These are phyloP conservation scores for Pseudogymnoascus sp. DNA, from an alignment of 2,329 filamentous ascomycete species.

Conservation along the genomic window DNA sequence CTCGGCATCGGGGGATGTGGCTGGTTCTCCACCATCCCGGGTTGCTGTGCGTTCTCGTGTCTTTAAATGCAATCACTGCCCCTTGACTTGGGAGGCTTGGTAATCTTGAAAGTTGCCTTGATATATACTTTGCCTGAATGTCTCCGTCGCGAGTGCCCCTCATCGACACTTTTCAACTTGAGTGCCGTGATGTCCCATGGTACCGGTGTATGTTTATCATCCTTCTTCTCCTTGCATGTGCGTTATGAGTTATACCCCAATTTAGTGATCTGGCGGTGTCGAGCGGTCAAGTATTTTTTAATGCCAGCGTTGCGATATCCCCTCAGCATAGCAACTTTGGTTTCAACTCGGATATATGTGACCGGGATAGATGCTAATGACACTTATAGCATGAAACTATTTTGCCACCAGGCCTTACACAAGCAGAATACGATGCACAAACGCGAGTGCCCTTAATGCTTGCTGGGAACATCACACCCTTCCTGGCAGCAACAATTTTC, in stretches of 20 bases:
- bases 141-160: background rate
- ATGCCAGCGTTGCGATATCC: background rate
- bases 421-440: constrained; percentile 9
- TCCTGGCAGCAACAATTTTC: constrained; percentile 14
- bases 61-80: background rate
- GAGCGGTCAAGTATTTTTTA: background rate
- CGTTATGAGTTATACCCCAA: background rate
- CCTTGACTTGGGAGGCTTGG: background rate
- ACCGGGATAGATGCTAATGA: background rate
- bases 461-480: constrained; percentile 14
- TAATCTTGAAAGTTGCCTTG: background rate
- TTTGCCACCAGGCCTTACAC: background rate
- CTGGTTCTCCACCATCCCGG: background rate
- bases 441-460: constrained; percentile 12
- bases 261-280: background rate
- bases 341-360: background rate
- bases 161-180: background rate
- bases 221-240: background rate
- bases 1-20: background rate
- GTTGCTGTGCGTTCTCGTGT: background rate
- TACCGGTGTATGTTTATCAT: background rate
- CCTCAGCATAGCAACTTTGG: background rate
- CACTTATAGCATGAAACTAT: background rate
- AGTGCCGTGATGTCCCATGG: constrained; percentile 5
- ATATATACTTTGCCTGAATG: background rate